Percentiles rank a stretch among this genome's conserved stretches.
Conservation (phyloP, 345 rosid genomes). For the Alliaria petiolata region DNA sequence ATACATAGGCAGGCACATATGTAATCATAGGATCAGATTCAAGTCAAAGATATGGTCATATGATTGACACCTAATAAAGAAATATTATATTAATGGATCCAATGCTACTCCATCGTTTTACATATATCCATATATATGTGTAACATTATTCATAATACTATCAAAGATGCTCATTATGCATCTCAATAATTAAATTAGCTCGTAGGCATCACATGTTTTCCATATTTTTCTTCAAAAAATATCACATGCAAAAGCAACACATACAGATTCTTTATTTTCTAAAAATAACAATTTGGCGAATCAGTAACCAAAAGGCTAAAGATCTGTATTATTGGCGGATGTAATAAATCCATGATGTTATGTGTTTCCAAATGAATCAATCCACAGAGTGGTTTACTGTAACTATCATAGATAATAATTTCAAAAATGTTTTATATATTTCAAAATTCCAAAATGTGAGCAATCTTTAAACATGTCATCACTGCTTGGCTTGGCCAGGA, state of each 20-base stretch:
- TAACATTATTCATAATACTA: slow-evolving; percentile 12
- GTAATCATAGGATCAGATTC: slow-evolving; percentile 32
- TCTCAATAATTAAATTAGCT: slow-evolving; percentile 17
- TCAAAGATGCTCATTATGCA: slow-evolving; percentile 7
- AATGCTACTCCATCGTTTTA: slow-evolving; percentile 25
- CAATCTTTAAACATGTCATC: slow-evolving; percentile 32
- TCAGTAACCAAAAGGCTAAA: slow-evolving; percentile 1
- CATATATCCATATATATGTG: background rate
- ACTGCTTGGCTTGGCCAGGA: slow-evolving; percentile 34
- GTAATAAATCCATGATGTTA: slow-evolving; percentile 20
- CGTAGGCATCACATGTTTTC: slow-evolving; percentile 31
- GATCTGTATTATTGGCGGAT: slow-evolving; percentile 11
- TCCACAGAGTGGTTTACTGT: slow-evolving; percentile 27
- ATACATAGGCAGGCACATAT: slow-evolving; percentile 25
- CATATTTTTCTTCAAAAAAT: background rate
- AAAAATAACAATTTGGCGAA: slow-evolving; percentile 4
- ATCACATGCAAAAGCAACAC: slow-evolving; percentile 29
- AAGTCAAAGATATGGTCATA: slow-evolving; percentile 51
- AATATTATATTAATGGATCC: slow-evolving; percentile 33
- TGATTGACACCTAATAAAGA: slow-evolving; percentile 38
- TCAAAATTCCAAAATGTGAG: slow-evolving; percentile 13
- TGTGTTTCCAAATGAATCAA: slow-evolving; percentile 33
- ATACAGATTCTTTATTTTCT: background rate
- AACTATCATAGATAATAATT: slow-evolving; percentile 17
- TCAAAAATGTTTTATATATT: background rate